Evolutionary conservation across 805 yeast genomes (phyloP).

Genomic region (Lachancea thermotolerans): DNA sequence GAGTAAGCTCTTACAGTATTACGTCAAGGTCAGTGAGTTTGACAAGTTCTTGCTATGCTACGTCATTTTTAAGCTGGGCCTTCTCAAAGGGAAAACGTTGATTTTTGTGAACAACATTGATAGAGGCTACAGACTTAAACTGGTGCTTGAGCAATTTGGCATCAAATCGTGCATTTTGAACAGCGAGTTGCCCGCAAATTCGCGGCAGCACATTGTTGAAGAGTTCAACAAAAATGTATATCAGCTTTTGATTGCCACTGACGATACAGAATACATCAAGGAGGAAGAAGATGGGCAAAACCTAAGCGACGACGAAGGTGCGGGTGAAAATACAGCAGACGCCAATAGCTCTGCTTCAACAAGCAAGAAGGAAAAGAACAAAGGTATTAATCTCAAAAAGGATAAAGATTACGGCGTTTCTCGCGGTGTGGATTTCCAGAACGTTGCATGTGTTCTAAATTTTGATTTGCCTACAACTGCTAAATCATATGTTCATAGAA

Average conservation of each 20-base stretch:
- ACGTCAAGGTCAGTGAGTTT: slow-evolving; percentile 77
- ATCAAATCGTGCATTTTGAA: slow-evolving; percentile 81
- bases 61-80: slow-evolving; percentile 80
- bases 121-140: slow-evolving; percentile 85
- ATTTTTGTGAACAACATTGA: slow-evolving; percentile 91
- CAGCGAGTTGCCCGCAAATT: slow-evolving; percentile 86
- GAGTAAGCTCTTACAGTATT: slow-evolving; percentile 71
- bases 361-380: slow-evolving; percentile 22
- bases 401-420: slow-evolving; percentile 89
- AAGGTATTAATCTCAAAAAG: slow-evolving; percentile 31
- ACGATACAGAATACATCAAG: slow-evolving; percentile 61
- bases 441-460: slow-evolving; percentile 93
- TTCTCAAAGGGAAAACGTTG: slow-evolving; percentile 86
- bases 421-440: slow-evolving; percentile 92
- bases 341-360: slow-evolving; percentile 13
- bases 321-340: slow-evolving; percentile 5
- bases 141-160: slow-evolving; percentile 93
- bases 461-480: slow-evolving; percentile 91
- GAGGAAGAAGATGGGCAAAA: slow-evolving; percentile 35
- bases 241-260: slow-evolving; percentile 87
- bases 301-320: slow-evolving; percentile 4
- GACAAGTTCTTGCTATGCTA: slow-evolving; percentile 88
- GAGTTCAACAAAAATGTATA: slow-evolving; percentile 89
- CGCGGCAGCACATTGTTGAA: slow-evolving; percentile 90
- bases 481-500: slow-evolving; percentile 83